Percentiles rank a stretch among this genome's conserved stretches.
Evolutionary conservation across 345 rosid genomes (phyloP).

Genomic region (Citrus unshiu): DNA sequence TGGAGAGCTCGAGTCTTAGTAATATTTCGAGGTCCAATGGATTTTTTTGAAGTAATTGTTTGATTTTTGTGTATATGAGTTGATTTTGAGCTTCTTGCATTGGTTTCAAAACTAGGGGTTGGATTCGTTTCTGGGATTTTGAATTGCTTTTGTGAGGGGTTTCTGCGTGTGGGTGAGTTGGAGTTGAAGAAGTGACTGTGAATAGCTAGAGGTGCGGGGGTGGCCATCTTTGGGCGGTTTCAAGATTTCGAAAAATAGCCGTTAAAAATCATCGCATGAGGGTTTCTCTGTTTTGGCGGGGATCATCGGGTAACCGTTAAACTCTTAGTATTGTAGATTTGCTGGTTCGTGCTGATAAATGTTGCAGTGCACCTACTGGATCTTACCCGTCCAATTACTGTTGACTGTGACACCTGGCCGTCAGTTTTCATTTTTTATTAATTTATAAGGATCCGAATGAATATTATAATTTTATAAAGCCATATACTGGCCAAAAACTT

Average conservation of each 20-base stretch:
- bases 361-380: not conserved
- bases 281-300: constrained; percentile 31
- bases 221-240: constrained; percentile 28
- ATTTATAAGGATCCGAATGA: too few relatives aligned
- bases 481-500: too few relatives aligned
- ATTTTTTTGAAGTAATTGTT: not conserved
- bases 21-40: constrained; percentile 13
- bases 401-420: not conserved
- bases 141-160: constrained; percentile 23
- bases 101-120: constrained; percentile 7
- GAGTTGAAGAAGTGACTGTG: constrained; percentile 21
- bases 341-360: not conserved
- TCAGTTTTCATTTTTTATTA: not conserved
- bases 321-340: not conserved
- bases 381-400: not conserved
- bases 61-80: not conserved
- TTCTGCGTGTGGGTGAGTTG: constrained; percentile 19
- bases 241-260: not conserved
- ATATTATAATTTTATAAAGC: too few relatives aligned
- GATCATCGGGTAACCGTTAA: not conserved
- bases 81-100: constrained; percentile 23
- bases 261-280: constrained; percentile 4
- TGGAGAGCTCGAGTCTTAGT: constrained; percentile 27
- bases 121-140: constrained; percentile 8
- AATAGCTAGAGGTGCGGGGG: constrained; percentile 17